Conservation (phyloP, 1,139 yeast species). For the Meyerozyma smithsonii region DNA sequence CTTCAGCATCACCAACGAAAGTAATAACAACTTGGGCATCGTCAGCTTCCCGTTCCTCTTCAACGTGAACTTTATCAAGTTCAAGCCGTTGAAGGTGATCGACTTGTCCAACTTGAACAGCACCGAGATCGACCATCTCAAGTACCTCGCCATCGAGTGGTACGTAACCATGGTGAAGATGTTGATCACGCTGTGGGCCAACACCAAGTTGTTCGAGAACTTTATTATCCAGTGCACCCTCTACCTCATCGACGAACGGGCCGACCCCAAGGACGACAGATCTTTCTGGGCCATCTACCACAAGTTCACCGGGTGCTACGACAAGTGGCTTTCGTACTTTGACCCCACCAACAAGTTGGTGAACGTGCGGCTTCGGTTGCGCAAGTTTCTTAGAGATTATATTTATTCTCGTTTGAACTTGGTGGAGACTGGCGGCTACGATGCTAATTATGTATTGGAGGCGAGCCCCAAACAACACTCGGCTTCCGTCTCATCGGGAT, state of each 20-base stretch:
- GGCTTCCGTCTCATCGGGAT: background rate
- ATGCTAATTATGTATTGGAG: background rate
- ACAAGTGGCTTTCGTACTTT: background rate
- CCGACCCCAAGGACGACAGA: slow-evolving; percentile 1
- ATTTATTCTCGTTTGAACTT: background rate
- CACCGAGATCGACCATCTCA: slow-evolving; percentile 13
- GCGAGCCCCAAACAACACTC: background rate
- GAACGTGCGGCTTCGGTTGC: background rate
- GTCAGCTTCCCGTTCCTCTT: slow-evolving; percentile 43
- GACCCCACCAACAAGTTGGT: background rate
- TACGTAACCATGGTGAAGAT: slow-evolving; percentile 33
- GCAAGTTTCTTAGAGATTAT: background rate
- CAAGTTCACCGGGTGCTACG: background rate
- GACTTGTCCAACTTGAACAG: slow-evolving; percentile 10
- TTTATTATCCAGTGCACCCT: slow-evolving; percentile 1
- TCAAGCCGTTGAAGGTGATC: slow-evolving; percentile 8
- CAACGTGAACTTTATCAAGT: slow-evolving; percentile 24
- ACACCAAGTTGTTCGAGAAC: background rate
- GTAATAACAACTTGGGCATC: slow-evolving; percentile 22
- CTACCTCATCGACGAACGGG: background rate
- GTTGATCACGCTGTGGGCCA: slow-evolving; percentile 13
- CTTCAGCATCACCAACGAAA: slow-evolving; percentile 18
- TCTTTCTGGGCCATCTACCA: slow-evolving; percentile 2
- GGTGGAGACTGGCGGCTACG: background rate
- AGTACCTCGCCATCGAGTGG: slow-evolving; percentile 33